Base-by-base conservation (phyloP, 331 rosid genomes). In the Prunus yedoensis region DNA sequence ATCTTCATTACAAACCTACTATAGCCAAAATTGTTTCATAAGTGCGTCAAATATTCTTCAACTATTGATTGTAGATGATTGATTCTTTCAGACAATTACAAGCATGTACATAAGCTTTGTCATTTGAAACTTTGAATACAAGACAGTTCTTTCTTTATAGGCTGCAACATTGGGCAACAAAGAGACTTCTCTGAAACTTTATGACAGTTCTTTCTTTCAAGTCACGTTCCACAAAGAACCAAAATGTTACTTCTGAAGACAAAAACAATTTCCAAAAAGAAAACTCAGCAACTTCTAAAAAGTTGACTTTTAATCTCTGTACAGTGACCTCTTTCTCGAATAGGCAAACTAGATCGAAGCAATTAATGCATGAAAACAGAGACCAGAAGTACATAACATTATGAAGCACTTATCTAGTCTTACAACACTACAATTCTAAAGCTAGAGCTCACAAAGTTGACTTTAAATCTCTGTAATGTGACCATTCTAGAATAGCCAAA, bases 11-110 rank as follows among this genome's bases (percentile, higher is more conserved):
- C 63, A 20, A 60, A 74, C 78, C 80, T 18, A 59, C 20, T 66
- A 43, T 75, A 74, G 66, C 75, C 76, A 38, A 77, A 79, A 18
- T 18, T 78, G 78, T 67, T 53, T 68, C 85, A 46, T 85, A 25
- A 74, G 71, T 70, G 56, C 63, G 68, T 5, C 64, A 63, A 3
- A 49, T 41, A 49, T 73, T 32, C 66, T 76, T 83, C 46, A 38
- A 74, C 4, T 79, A 65, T 69, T 82, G 56, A 45, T 60, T 72
- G 60, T 58, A 56, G 70, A 28, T 57, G 63, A 61, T 71, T 70
- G 56, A 50, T 70, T 74, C 67, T 68, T 77, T 78, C 62, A 78
- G 77, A 53, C 3, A 52, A 52, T 52, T 52, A 23, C 70, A 65
- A 61, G 21, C 46, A 13, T 38, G 70, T n/a, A 4, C 70, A 65